phyloP scores from a whole-genome alignment of 352 stramenopile species.

The Globisporangium emineosum region DNA sequence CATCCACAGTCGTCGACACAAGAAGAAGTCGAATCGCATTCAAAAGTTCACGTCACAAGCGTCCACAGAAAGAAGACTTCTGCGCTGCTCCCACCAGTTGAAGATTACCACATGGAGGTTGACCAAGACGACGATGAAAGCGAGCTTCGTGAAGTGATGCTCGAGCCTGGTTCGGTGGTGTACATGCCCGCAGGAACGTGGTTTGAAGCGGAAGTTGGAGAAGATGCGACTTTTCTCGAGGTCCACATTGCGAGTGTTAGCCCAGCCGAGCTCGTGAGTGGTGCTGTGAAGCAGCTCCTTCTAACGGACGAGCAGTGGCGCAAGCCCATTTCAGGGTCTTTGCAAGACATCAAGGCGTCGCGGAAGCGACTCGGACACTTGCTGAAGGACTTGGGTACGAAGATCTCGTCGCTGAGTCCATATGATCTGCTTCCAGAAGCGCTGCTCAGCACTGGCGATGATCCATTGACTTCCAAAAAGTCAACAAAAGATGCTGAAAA shows the following conservation, averaged over 20 bases:
- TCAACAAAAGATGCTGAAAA: not conserved
- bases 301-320: conserved; percentile 27
- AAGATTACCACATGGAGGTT: conserved; percentile 19
- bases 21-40: conserved; percentile 1
- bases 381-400: conserved; percentile 20
- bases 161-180: conserved; percentile 37
- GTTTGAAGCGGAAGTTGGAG: conserved; percentile 29
- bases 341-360: conserved; percentile 7
- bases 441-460: conserved; percentile 3
- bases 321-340: conserved; percentile 15
- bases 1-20: conserved; percentile 18
- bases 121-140: conserved; percentile 9
- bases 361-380: conserved; percentile 19
- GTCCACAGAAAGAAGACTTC: not conserved
- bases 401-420: conserved; percentile 18
- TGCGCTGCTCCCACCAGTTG: conserved; percentile 16
- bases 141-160: conserved; percentile 7
- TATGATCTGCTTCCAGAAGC: conserved; percentile 38
- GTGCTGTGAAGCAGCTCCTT: conserved; percentile 31
- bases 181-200: conserved; percentile 58
- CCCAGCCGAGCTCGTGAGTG: conserved; percentile 23
- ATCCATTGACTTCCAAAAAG: not conserved
- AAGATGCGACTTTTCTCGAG: conserved; percentile 37
- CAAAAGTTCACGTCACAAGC: conserved; percentile 20
- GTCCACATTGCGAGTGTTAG: conserved; percentile 30